phyloP scores from a whole-genome alignment of 345 rosid species.

The Brassica incana region DNA sequence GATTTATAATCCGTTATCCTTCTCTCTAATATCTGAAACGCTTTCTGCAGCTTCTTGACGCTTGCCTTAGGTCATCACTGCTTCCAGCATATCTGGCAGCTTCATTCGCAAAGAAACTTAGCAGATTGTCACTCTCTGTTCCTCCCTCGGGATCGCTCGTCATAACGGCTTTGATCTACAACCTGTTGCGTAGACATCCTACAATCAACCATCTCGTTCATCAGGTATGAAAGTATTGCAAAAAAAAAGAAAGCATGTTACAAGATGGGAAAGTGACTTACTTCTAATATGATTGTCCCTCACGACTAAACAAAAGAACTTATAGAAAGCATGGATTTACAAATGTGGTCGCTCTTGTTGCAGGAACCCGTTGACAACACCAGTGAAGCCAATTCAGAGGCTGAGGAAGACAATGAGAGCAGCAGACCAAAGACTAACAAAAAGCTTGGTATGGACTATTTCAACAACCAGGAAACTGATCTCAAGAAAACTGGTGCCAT shows the following conservation, averaged over 20 bases:
- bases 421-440: constrained; percentile 33
- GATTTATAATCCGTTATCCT: neutral
- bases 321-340: neutral
- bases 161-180: constrained; percentile 79
- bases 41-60: constrained; percentile 81
- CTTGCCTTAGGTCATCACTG: constrained; percentile 90
- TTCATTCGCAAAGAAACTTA: constrained; percentile 84
- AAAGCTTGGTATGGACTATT: constrained; percentile 66
- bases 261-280: neutral
- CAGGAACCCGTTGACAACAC: constrained; percentile 55
- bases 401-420: constrained; percentile 40
- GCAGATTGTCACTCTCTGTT: constrained; percentile 69
- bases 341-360: constrained; percentile 11
- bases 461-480: constrained; percentile 58
- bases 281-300: neutral
- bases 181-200: constrained; percentile 86
- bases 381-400: constrained; percentile 39
- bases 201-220: constrained; percentile 93
- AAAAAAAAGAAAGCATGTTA: neutral
- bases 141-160: constrained; percentile 88
- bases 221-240: constrained; percentile 46
- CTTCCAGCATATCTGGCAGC: constrained; percentile 98
- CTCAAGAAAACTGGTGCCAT: constrained; percentile 75
- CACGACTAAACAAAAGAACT: neutral
- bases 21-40: constrained; percentile 7